Base-by-base conservation (phyloP, 768 basidiomycete genomes). In the Leccinum ochraceum region DNA sequence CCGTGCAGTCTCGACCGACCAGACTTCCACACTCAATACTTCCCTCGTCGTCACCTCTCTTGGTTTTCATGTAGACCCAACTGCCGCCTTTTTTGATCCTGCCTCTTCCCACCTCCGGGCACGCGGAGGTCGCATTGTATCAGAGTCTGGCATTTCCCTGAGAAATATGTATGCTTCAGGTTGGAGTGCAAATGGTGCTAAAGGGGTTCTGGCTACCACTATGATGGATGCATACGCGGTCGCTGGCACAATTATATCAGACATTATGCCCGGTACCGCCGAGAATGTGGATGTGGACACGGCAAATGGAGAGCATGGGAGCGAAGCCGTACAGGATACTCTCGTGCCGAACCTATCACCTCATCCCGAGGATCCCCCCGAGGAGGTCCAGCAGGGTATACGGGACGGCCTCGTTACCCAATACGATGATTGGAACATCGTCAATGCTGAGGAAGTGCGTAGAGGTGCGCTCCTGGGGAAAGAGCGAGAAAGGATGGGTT, bases 161-260 rank as follows among this genome's bases (percentile, higher is more conserved):
- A 80, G 78, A 39, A 85, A 84, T 60, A 79, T 95, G n/a, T 99
- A 97, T 70, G 89, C 93, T 1, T 88, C 92, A 1, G 96, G 96
- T 10, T 99, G 97, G 97, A 89, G 93, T 2, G 89, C 93, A 2
- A 86, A 84, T 3, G 96, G 96, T 37, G 95, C 97, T 0, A 88
- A 85, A 56, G 95, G 95, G 10, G 95, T 98, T 13, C 80, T 98
- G 50, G 95, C 94, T 2, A 81, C 88, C 3, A 97, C 97, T 36
- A 94, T 99, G 94, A 86, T 93, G 74, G 83, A 97, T 70, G 92
- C 95, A 22, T 94, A 94, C 69, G 80, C 82, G 3, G 86, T 92
- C 3, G 89, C 92, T 2, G 86, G 90, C 42, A 77, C 81, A 0
- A 83, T 98, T 56, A 62, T 94, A 1, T 74, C 77, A 2, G 94